Conservation (phyloP, 1,284 basidiomycete species). For the Rhodofomes roseus region DNA sequence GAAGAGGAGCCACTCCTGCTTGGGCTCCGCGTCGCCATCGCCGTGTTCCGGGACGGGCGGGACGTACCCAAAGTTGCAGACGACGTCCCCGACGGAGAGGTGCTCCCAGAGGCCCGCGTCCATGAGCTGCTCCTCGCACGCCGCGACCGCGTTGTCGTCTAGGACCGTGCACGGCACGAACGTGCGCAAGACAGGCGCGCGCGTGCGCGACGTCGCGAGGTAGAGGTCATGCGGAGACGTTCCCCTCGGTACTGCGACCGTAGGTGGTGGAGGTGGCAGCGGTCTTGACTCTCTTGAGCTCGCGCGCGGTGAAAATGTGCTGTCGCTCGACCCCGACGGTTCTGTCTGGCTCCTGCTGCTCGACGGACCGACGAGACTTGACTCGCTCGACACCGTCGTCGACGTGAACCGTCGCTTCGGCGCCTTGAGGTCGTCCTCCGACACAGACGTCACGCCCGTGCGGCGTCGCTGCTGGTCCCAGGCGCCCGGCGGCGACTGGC, state of each 20-base stretch:
- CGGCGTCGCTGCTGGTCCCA: neutral
- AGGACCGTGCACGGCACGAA: constrained; percentile 66
- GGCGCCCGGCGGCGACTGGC: constrained; percentile 13
- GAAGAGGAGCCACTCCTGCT: constrained; percentile 60
- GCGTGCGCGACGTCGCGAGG: constrained; percentile 54
- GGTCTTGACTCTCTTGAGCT: constrained; percentile 11
- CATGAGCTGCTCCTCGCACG: constrained; percentile 63
- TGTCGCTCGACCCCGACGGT: constrained; percentile 6
- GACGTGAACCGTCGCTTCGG: constrained; percentile 38
- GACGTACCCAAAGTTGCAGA: constrained; percentile 76
- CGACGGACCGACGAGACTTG: constrained; percentile 33
- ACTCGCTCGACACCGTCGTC: constrained; percentile 39
- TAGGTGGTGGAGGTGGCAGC: constrained; percentile 12
- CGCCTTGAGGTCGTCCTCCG: constrained; percentile 37
- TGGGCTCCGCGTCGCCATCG: constrained; percentile 3
- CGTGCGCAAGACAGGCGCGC: constrained; percentile 70
- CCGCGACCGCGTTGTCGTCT: constrained; percentile 43
- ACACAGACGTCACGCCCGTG: constrained; percentile 9
- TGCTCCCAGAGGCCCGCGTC: constrained; percentile 64
- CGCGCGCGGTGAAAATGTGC: constrained; percentile 2
- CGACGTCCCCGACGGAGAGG: constrained; percentile 67
- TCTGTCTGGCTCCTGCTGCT: constrained; percentile 34
- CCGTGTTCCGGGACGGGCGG: constrained; percentile 31
- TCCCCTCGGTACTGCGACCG: constrained; percentile 15
- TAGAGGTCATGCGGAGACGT: constrained; percentile 58